Evolutionary conservation across 2,329 filamentous ascomycete genomes (phyloP).

Genomic region (Hirsutella thompsonii): DNA sequence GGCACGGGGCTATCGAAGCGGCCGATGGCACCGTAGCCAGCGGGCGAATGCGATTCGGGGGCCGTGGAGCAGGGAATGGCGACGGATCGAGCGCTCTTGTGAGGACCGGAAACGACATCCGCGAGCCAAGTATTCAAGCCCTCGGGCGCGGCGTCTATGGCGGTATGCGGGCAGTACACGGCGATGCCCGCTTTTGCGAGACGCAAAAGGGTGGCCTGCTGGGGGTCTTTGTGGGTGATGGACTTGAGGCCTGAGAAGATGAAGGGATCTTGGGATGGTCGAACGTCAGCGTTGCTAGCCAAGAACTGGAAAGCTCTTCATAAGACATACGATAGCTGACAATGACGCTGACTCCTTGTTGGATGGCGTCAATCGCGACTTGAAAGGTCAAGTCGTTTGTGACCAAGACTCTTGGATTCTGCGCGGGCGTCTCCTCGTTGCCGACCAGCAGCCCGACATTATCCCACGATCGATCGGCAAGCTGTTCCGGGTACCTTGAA

Average conservation of each 20-base stretch:
- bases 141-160: conserved; percentile 72
- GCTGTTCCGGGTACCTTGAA: conserved; percentile 68
- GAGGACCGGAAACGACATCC: conserved; percentile 57
- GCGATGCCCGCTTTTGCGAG: conserved; percentile 80
- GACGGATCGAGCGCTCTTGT: conserved; percentile 25
- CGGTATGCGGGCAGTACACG: conserved; percentile 93
- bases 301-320: neutral
- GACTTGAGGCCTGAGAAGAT: conserved; percentile 91
- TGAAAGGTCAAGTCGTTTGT: conserved; percentile 84
- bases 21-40: conserved; percentile 41
- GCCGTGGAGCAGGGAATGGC: conserved; percentile 30
- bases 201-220: conserved; percentile 73
- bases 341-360: conserved; percentile 61
- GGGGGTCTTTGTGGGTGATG: conserved; percentile 69
- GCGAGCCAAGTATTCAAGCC: conserved; percentile 93
- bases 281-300: neutral
- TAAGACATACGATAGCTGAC: conserved; percentile 64
- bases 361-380: conserved; percentile 83
- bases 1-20: conserved; percentile 24
- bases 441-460: conserved; percentile 76
- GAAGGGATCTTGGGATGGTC: conserved; percentile 58
- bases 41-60: conserved; percentile 29
- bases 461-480: conserved; percentile 87
- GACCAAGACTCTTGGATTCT: conserved; percentile 30
- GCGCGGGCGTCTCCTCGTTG: conserved; percentile 22